phyloP scores from a whole-genome alignment of 208 protist genomes.

The Leishmania major region DNA sequence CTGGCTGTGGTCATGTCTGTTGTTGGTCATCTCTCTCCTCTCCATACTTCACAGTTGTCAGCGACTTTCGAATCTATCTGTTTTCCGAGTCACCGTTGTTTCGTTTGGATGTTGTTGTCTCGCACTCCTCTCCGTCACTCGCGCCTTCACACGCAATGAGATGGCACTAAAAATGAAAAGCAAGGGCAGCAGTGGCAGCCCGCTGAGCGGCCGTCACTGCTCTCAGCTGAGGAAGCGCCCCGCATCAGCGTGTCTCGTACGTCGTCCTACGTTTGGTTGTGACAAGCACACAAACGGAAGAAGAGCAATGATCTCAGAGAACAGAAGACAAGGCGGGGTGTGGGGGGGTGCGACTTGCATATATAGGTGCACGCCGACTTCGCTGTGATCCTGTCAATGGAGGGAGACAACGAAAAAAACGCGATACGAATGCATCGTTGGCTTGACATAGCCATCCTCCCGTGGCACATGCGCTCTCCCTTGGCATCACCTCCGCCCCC shows the following conservation, averaged over 20 bases:
- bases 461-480: neutral
- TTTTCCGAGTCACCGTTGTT: neutral
- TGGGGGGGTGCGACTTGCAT: neutral
- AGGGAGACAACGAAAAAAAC: neutral
- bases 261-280: neutral
- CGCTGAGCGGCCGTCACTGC: neutral
- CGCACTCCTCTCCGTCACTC: neutral
- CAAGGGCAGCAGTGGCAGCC: neutral
- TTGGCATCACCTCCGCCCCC: neutral
- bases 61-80: neutral
- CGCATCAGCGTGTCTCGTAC: neutral
- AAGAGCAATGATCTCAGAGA: neutral
- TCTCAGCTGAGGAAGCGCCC: neutral
- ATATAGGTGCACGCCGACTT: neutral
- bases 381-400: neutral
- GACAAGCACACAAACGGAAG: neutral
- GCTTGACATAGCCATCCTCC: neutral
- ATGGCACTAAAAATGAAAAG: neutral
- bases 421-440: neutral
- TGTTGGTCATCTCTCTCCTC: neutral
- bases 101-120: neutral
- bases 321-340: neutral
- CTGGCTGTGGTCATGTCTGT: neutral
- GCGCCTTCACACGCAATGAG: neutral
- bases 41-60: neutral